Evolutionary conservation across 257 asterid genomes (phyloP).

Genomic region (Przewalskia tangutica): DNA sequence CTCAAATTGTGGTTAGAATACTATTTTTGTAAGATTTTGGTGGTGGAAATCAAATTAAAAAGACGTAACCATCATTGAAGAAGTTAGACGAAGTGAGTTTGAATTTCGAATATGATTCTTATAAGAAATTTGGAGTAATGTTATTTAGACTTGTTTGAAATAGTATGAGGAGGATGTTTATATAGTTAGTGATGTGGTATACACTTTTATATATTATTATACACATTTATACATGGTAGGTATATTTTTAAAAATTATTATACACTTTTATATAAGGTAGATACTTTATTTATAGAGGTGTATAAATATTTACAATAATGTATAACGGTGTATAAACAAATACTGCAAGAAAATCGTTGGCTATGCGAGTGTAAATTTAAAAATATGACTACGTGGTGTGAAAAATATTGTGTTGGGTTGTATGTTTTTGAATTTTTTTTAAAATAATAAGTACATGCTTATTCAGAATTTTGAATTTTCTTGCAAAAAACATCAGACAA

Average conservation of each 20-base stretch:
- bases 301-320: too few relatives aligned
- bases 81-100: background rate
- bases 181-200: too few relatives aligned
- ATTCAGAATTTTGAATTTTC: too few relatives aligned
- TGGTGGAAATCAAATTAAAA: too few relatives aligned
- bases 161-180: background rate
- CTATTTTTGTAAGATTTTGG: background rate
- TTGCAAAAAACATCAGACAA: too few relatives aligned
- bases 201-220: too few relatives aligned
- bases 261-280: background rate
- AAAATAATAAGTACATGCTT: too few relatives aligned
- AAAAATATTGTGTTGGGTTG: background rate
- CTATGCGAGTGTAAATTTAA: background rate
- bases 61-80: background rate
- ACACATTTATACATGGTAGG: too few relatives aligned
- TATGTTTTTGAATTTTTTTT: too few relatives aligned
- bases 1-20: background rate
- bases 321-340: too few relatives aligned
- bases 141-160: too few relatives aligned
- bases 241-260: too few relatives aligned
- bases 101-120: background rate
- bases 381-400: background rate
- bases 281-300: background rate
- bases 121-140: background rate
- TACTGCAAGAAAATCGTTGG: background rate